phyloP scores from a whole-genome alignment of 169 alveolate species.

The Babesia microti region DNA sequence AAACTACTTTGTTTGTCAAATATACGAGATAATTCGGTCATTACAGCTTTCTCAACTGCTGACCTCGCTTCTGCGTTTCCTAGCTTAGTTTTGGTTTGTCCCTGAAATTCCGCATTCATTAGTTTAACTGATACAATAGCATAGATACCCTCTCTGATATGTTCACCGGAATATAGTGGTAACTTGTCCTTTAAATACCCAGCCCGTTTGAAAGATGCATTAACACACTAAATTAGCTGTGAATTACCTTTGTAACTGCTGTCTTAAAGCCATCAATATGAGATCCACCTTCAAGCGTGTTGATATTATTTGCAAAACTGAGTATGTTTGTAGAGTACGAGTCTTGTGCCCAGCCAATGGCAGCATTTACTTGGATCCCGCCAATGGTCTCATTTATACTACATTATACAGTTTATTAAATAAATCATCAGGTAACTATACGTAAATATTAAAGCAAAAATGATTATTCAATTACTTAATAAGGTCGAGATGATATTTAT shows the following conservation, averaged over 20 bases:
- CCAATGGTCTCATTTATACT: slow-evolving; percentile 20
- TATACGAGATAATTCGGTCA: slow-evolving; percentile 50
- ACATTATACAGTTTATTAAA: not conserved
- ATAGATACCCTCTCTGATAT: slow-evolving; percentile 47
- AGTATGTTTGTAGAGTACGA: slow-evolving; percentile 43
- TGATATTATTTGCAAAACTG: slow-evolving; percentile 64
- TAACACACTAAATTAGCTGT: slow-evolving; percentile 37
- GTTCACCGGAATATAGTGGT: slow-evolving; percentile 50
- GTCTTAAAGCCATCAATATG: slow-evolving; percentile 67
- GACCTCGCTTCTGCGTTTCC: slow-evolving; percentile 55
- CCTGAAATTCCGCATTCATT: slow-evolving; percentile 69
- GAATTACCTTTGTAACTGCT: slow-evolving; percentile 49
- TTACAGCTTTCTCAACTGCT: slow-evolving; percentile 48
- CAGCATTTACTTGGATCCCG: slow-evolving; percentile 30
- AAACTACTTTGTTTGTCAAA: slow-evolving; percentile 57
- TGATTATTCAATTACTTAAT: not conserved
- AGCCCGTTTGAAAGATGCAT: slow-evolving; percentile 24
- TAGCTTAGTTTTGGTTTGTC: slow-evolving; percentile 70
- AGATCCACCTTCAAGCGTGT: slow-evolving; percentile 65
- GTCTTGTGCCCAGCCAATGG: slow-evolving; percentile 46
- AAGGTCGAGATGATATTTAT: too few species aligned
- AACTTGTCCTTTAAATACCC: slow-evolving; percentile 38
- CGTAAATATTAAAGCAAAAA: not conserved
- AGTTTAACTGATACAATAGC: slow-evolving; percentile 62
- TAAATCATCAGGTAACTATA: not conserved